Evolutionary conservation across 345 rosid genomes (phyloP), one percentile per base, ranked within the genome.

Genomic region (Alliaria petiolata): DNA sequence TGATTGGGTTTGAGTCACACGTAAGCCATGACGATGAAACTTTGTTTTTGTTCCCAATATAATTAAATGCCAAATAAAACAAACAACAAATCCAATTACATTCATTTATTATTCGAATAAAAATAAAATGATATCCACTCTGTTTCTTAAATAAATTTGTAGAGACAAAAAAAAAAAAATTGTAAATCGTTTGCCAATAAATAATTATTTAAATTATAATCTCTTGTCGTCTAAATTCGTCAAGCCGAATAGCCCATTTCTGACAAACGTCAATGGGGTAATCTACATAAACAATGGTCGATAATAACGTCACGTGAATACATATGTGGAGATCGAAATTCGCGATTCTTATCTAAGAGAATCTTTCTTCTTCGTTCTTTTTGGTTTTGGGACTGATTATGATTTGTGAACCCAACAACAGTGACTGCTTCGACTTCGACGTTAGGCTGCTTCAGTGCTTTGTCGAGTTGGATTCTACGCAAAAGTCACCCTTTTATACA

Each of bases 1-100:
- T 55, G 54, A 68, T 19, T 68, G 63, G 63, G 43, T 4, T 14
- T 4, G 71, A 42, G 35, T 70, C 40, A 31, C 67, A 62, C 77
- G 78, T 67, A 67, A 74, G 78, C 72, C 72, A 34, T 66, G 78
- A 74, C 71, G 66, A 49, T 56, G 49, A 39, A 46, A 59, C 67
- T 53, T 59, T 58, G 59, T 47, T 16, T 69, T n/a, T 4, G 13
- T 14, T 46, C 20, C 28, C 38, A 62, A 30, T n/a, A 2, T 14
- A 4, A 11, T 30, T 30, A 30, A n/a, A 54, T 54, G 59, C 39
- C 14, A 54, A 31, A 53, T 28, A 14, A 30, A 54, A n/a, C 39
- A 35, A 35, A 16, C 39, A 53, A n/a, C 38, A 54, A 31, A 17
- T 53, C 12, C 11, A 3, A 30, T 30, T 51, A 25, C 17, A 26